Evolutionary conservation across 345 rosid genomes (phyloP), one percentile per base, ranked within the genome.

Genomic region (Cochlearia excelsa): DNA sequence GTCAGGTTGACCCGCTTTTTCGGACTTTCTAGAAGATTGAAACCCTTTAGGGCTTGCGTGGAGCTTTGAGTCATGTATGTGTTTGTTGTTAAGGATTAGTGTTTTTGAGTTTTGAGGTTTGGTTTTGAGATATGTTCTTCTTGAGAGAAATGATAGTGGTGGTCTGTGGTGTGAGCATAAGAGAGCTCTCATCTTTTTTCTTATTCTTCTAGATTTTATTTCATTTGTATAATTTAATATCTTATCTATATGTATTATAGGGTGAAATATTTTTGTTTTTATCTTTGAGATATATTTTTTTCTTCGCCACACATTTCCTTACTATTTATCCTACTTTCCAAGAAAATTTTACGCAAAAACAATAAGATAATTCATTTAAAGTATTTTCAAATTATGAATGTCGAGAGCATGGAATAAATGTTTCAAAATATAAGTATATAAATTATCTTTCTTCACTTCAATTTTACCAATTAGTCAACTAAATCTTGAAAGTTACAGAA

Each of bases 11-110:
- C n/a, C 52, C 2, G 41, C 63, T 23, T 66, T 62, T 10, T 29
- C 47, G 39, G 56, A 34, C 31, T 6, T 74, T 43, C 51, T 69
- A 44, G 41, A 23, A 2, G 52, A 42, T 23, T 26, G 65, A 59
- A 82, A 77, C 44, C 85, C 87, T 42, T 75, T 84, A 29, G 80
- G 78, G 23, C 71, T 71, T n/a, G 85, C 85, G 1, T 70, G 61
- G 7, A 74, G 53, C 46, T 57, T 74, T 57, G 77, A 65, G 35
- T 58, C 50, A 7, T 30, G 30, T 58, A 60, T 64, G 1, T 11
- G 10, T 41, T 59, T 55, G 31, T 23, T 40, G 73, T 23, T 10
- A 63, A 44, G 31, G 39, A 7, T 53, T 30, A 53, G 64, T 63
- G 38, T 39, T 39, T 26, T 67, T 34, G 46, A 47, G 57, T 26